Evolutionary conservation across 139 green algal species (phyloP), one percentile per base, ranked within the genome.

Genomic region (Tetradesmus obliquus): DNA sequence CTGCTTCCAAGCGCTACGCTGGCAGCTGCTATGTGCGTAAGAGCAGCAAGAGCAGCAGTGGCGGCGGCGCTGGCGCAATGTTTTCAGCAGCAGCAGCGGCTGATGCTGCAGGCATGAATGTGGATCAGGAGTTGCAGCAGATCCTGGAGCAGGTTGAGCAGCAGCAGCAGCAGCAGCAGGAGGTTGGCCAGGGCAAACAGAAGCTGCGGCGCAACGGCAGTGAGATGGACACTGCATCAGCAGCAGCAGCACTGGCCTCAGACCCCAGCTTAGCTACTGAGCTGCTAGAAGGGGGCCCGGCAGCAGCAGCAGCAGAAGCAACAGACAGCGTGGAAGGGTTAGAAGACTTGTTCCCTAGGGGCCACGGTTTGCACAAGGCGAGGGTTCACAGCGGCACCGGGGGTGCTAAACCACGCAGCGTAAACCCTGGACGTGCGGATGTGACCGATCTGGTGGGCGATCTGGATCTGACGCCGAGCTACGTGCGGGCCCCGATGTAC

Each of bases 1-100:
- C 55, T 5, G 55, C 22, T 72, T 54, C 55, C 62, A 82, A 62
- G 17, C 72, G 57, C 51, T 82, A 54, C 19, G 45, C 85, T 54
- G 85, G 66, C 15, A 19, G 19, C 15, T 90, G 85, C 57, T 90
- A 90, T 9, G 15, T 90, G 66, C 85, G 85, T 13, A 90, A 90
- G 22, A 66, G 85, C 85, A 85, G 51, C 80, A 85, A 10, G 4
- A 82, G 51, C 51, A 24, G 51, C 45, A 20, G 79, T 32, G 12
- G 62, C 85, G 72, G 20, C 85, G 15, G 62, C 51, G 5, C 32
- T 24, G 55, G 10, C 5, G 85, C 85, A 45, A 45, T 45, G 32
- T 45, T 45, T 62, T 62, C 62, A 22, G 79, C 32, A 22, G 79
- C 8, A 6, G 79, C 32, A 17, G 10, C 9, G 3, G 80, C 13